Evolutionary conservation across 257 asterid species (phyloP).

Genomic region (Voacanga thouarsii): DNA sequence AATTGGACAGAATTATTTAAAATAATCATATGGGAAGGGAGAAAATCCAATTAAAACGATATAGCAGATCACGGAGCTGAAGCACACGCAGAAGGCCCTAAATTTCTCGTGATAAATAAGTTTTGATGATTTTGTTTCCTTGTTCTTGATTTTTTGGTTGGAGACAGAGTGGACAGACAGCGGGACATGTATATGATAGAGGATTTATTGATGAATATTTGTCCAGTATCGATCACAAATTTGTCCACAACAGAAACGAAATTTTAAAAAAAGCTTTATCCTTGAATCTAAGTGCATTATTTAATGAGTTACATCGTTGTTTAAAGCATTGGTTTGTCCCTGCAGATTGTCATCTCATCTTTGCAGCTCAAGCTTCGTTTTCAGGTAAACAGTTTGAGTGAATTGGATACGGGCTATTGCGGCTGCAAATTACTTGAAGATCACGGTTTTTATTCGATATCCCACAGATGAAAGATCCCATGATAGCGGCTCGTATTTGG

Average conservation of each 20-base stretch:
- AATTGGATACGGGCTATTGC: slow-evolving; percentile 10
- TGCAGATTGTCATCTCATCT: slow-evolving; percentile 8
- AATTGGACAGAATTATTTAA: not conserved
- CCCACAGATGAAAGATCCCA: not conserved
- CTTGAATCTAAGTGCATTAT: not conserved
- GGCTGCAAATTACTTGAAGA: slow-evolving; percentile 16
- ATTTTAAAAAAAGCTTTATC: too few relatives aligned
- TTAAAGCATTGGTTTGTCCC: slow-evolving; percentile 14
- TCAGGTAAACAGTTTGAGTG: not conserved
- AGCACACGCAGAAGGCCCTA: not conserved
- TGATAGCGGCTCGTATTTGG: not conserved
- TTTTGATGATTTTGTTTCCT: not conserved
- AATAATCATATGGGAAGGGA: not conserved
- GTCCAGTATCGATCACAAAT: not conserved
- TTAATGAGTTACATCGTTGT: not conserved
- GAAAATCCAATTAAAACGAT: not conserved
- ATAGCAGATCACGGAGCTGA: not conserved
- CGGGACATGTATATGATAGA: slow-evolving; percentile 8
- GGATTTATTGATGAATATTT: not conserved
- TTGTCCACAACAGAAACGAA: not conserved
- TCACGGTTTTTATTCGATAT: slow-evolving; percentile 12
- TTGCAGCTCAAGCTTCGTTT: slow-evolving; percentile 12
- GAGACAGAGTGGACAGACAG: slow-evolving; percentile 12
- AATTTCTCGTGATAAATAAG: not conserved
- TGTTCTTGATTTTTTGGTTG: slow-evolving; percentile 4